Conservation (phyloP, 1,139 yeast species). For the Lodderomyces margitis region DNA sequence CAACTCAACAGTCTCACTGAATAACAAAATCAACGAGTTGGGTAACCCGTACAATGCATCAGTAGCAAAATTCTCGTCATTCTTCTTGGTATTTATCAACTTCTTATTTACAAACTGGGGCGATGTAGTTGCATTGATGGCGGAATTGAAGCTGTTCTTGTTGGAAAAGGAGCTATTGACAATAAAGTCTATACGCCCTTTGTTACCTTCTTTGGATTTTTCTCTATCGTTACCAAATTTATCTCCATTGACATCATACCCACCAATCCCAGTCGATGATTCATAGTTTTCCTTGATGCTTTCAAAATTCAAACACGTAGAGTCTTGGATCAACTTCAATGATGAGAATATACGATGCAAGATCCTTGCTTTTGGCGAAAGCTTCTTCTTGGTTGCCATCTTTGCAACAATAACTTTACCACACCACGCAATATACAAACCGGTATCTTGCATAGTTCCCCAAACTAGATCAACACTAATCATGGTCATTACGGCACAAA, state of each 20-base stretch:
- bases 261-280: slow-evolving; percentile 24
- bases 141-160: neutral
- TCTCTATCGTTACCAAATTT: slow-evolving; percentile 22
- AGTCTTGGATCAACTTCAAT: slow-evolving; percentile 70
- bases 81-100: slow-evolving; percentile 42
- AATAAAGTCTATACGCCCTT: slow-evolving; percentile 47
- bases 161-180: slow-evolving; percentile 29
- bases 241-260: slow-evolving; percentile 43
- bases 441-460: slow-evolving; percentile 90
- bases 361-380: slow-evolving; percentile 73
- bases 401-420: slow-evolving; percentile 71
- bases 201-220: slow-evolving; percentile 16
- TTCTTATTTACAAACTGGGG: slow-evolving; percentile 46
- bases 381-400: slow-evolving; percentile 60
- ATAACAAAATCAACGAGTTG: slow-evolving; percentile 68
- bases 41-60: slow-evolving; percentile 86
- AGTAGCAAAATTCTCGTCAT: slow-evolving; percentile 63
- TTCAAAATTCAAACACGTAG: slow-evolving; percentile 55
- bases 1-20: slow-evolving; percentile 67
- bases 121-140: slow-evolving; percentile 21
- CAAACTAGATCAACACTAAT: slow-evolving; percentile 85
- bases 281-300: slow-evolving; percentile 38
- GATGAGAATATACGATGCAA: slow-evolving; percentile 79
- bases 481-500: slow-evolving; percentile 84
- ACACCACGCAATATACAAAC: slow-evolving; percentile 71